These are phyloP conservation scores for Mycena vitilis DNA, from an alignment of 768 basidiomycete species.

Conservation along the genomic window DNA sequence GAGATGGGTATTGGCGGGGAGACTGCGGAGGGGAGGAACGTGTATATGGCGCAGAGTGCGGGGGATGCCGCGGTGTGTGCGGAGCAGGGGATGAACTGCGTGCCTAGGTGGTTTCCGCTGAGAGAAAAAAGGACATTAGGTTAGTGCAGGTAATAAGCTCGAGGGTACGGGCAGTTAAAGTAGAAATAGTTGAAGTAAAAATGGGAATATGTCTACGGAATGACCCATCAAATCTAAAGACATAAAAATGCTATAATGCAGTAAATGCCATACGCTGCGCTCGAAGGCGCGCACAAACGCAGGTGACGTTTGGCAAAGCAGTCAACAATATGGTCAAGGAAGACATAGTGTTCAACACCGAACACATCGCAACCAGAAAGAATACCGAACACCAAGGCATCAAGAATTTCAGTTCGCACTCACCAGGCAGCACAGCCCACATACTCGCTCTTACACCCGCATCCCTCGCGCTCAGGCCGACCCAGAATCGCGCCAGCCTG, in stretches of 20 bases:
- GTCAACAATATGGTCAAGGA: too few relatives aligned
- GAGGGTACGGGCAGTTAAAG: too few relatives aligned
- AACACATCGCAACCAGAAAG: background rate
- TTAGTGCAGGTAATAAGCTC: too few relatives aligned
- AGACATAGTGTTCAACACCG: too few relatives aligned
- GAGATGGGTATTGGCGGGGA: background rate
- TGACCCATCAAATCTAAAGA: background rate
- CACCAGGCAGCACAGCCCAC: conserved; percentile 4
- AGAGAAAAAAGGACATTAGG: too few relatives aligned
- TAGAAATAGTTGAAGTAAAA: too few relatives aligned
- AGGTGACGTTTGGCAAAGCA: background rate
- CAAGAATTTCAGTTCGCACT: background rate
- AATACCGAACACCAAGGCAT: too few relatives aligned
- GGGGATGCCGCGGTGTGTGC: background rate
- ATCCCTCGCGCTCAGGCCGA: background rate
- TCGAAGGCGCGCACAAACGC: background rate
- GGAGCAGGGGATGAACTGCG: background rate
- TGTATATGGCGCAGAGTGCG: background rate
- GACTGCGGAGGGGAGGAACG: background rate
- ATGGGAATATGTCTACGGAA: background rate
- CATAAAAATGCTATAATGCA: background rate
- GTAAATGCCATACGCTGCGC: background rate
- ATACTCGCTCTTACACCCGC: background rate
- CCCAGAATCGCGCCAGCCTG: background rate
- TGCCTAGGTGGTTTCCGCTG: conserved; percentile 1